phyloP scores from a whole-genome alignment of 2,329 filamentous ascomycete species.

The Xylariomycetidae sp. region DNA sequence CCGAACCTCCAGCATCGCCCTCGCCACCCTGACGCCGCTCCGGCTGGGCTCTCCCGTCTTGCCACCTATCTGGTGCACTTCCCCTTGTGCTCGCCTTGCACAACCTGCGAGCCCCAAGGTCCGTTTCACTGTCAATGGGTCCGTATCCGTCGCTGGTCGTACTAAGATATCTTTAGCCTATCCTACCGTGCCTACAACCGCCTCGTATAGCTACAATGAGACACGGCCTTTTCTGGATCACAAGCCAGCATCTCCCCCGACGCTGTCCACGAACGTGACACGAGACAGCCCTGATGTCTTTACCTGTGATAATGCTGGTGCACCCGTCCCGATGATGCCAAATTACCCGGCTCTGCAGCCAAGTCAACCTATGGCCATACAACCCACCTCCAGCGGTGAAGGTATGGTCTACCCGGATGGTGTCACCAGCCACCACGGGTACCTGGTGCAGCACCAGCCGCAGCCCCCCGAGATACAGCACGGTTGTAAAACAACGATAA shows the following conservation, averaged over 20 bases:
- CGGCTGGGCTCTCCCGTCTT: slow-evolving; percentile 24
- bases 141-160: slow-evolving; percentile 4
- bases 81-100: slow-evolving; percentile 29
- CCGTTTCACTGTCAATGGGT: slow-evolving; percentile 22
- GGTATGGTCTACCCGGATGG: slow-evolving; percentile 34
- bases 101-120: slow-evolving; percentile 30
- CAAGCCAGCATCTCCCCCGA: slow-evolving; percentile 15
- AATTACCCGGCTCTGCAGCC: slow-evolving; percentile 33
- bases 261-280: slow-evolving; percentile 19
- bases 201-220: slow-evolving; percentile 18
- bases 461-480: slow-evolving; percentile 16
- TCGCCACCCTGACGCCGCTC: slow-evolving; percentile 9
- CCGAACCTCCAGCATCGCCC: slow-evolving; percentile 11
- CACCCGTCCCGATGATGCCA: slow-evolving; percentile 25
- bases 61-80: slow-evolving; percentile 29
- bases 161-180: slow-evolving; percentile 23
- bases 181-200: slow-evolving; percentile 17
- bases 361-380: slow-evolving; percentile 20
- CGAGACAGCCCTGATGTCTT: slow-evolving; percentile 23
- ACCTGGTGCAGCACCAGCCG: too few relatives aligned
- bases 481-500: too few relatives aligned
- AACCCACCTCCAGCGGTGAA: slow-evolving; percentile 29
- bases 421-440: slow-evolving; percentile 18
- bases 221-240: slow-evolving; percentile 20
- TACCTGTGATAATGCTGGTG: slow-evolving; percentile 21